Base-by-base conservation (phyloP, 257 asterid species). In the Solanum medicagineum region DNA sequence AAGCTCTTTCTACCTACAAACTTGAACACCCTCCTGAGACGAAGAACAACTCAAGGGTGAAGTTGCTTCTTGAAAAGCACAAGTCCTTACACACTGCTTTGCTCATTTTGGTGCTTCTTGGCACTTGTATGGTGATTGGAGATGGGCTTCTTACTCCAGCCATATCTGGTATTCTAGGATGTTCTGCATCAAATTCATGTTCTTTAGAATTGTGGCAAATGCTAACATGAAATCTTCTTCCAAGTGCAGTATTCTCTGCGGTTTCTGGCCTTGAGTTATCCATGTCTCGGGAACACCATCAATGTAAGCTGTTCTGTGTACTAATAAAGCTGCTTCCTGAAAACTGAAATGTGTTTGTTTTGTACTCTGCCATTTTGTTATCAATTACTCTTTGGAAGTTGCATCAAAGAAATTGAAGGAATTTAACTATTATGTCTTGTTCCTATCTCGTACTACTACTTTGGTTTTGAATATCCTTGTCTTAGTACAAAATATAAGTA, bases 41-140 rank as follows among this genome's bases (percentile, higher is more conserved):
- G 6, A 92, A 91, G 77, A 91, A 91, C 83, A 90, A 90, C 82
- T 95, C 98, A 8, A 92, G 88, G 87, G 92, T 94, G 86, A 96
- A 94, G 85, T n/a, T 80, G 85, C 90, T 96, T 75, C 99, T 96
- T 13, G 99, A 96, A 89, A 96, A 91, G 85, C 95, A 96, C 84
- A 93, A 94, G 85, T 91, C 90, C n/a, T 88, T 95, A 88, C 99
- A 94, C 85, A 86, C 92, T 86, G 98, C 98, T 44, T 89, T 96
- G 70, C 89, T 96, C 20, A 91, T 96, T 77, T 86, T 96, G 90
- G 98, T 96, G 85, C 94, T 96, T 42, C 89, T 96, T 9, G 99
- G 99, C 81, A 96, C 99, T 91, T 96, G 99, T 89, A 96, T 96
- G 99, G 99, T 96, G 84, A 96, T 96, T 84, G 99, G 99, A 62